Conservation (phyloP, 495 filamentous ascomycete genomes). For the Neurospora sp. region DNA sequence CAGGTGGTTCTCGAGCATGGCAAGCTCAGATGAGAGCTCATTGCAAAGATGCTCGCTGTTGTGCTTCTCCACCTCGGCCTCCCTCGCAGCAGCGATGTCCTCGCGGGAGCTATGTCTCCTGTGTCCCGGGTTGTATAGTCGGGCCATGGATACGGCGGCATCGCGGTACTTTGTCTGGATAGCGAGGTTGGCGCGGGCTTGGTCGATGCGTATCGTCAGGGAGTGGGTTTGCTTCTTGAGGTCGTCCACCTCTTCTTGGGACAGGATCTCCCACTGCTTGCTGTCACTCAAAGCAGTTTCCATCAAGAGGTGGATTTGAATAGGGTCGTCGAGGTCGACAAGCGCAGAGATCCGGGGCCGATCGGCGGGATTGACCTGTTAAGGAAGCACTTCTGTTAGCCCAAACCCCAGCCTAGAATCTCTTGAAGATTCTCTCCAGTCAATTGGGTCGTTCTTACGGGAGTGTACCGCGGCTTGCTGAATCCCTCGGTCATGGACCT, state of each 20-base stretch:
- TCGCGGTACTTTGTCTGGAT: constrained; percentile 90
- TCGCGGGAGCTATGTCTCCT: constrained; percentile 29
- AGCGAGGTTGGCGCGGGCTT: constrained; percentile 69
- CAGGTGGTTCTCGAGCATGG: constrained; percentile 59
- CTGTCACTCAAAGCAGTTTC: constrained; percentile 90
- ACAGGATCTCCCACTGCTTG: constrained; percentile 70
- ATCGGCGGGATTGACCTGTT: constrained; percentile 8
- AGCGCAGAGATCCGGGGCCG: constrained; percentile 31
- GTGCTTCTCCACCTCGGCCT: constrained; percentile 64
- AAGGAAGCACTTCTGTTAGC: neutral
- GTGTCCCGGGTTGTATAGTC: constrained; percentile 54
- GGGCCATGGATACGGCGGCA: constrained; percentile 75
- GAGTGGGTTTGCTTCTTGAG: constrained; percentile 75
- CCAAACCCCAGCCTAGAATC: neutral
- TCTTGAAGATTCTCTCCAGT: neutral
- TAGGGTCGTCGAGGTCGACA: constrained; percentile 43
- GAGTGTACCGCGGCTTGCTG: constrained; percentile 36
- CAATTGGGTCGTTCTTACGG: constrained; percentile 25
- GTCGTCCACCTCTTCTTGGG: constrained; percentile 80
- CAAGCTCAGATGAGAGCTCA: constrained; percentile 70
- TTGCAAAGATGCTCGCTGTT: constrained; percentile 74
- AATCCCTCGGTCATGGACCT: neutral
- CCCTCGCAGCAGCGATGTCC: constrained; percentile 30
- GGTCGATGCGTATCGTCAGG: constrained; percentile 64
- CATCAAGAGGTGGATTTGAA: constrained; percentile 74